These are phyloP conservation scores for Eucalyptus curtisii DNA, from an alignment of 345 rosid species.

Conservation along the genomic window DNA sequence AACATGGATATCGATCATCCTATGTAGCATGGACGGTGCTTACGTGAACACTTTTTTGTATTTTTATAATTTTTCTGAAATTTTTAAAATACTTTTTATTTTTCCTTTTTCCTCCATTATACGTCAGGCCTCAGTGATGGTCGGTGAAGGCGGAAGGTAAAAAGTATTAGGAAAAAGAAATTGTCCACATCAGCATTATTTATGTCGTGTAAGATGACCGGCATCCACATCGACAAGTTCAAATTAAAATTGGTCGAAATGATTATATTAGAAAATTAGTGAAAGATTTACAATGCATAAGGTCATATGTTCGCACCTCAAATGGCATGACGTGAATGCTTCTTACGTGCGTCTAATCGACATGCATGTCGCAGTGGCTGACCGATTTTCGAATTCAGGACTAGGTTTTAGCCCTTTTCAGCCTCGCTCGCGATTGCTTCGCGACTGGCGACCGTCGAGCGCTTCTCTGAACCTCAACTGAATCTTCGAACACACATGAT, in stretches of 20 bases:
- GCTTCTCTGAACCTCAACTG: not conserved
- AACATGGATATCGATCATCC: accelerated
- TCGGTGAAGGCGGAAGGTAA: accelerated
- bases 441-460: not conserved
- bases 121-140: accelerated
- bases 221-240: accelerated
- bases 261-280: accelerated
- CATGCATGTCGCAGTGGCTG: not conserved
- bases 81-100: not conserved
- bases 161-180: not conserved
- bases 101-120: not conserved
- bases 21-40: accelerated
- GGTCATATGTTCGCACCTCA: not conserved
- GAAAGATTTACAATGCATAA: accelerated
- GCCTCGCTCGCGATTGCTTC: not conserved
- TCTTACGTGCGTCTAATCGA: not conserved
- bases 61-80: not conserved
- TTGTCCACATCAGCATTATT: accelerated
- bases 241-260: accelerated
- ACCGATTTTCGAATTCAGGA: not conserved
- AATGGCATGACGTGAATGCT: not conserved
- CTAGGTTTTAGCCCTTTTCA: not conserved
- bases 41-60: accelerated
- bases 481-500: not conserved
- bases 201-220: accelerated